Conservation (phyloP, 1,139 yeast genomes). For the Zygotorulaspora mrakii region DNA sequence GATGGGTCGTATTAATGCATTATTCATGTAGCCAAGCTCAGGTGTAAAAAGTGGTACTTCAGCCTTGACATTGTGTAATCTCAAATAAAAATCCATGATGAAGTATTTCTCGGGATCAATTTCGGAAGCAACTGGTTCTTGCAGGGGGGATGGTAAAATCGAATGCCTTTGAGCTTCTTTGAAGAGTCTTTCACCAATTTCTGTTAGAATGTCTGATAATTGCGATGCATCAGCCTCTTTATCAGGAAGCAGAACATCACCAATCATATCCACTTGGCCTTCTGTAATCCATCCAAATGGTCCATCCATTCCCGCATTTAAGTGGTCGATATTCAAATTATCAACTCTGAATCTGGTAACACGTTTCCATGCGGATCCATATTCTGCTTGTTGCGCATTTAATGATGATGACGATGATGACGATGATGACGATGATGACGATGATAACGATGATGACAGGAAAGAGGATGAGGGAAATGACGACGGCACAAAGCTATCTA, state of each 20-base stretch:
- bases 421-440: too few relatives aligned
- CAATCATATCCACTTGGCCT: slow-evolving; percentile 89
- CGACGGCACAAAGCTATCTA: slow-evolving; percentile 11
- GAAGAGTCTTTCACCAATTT: slow-evolving; percentile 25
- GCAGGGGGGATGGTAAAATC: slow-evolving; percentile 15
- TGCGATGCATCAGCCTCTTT: slow-evolving; percentile 26
- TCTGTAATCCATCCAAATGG: slow-evolving; percentile 95
- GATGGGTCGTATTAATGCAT: slow-evolving; percentile 88
- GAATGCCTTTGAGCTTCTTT: slow-evolving; percentile 29
- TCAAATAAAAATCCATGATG: slow-evolving; percentile 72
- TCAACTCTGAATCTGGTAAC: slow-evolving; percentile 82
- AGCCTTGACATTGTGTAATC: slow-evolving; percentile 82
- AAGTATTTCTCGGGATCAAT: slow-evolving; percentile 51
- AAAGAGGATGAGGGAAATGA: too few relatives aligned
- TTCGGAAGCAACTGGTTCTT: slow-evolving; percentile 26
- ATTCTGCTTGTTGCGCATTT: slow-evolving; percentile 1
- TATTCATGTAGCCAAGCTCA: slow-evolving; percentile 82
- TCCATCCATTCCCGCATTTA: slow-evolving; percentile 85
- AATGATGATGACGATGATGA: slow-evolving; percentile 11
- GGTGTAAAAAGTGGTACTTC: slow-evolving; percentile 80
- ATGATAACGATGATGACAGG: too few relatives aligned
- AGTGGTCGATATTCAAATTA: slow-evolving; percentile 78
- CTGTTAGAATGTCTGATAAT: slow-evolving; percentile 25
- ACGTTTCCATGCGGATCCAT: slow-evolving; percentile 49
- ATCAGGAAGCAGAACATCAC: slow-evolving; percentile 53